Conservation (phyloP, 768 basidiomycete species). For the Hypholoma fasciculare region DNA sequence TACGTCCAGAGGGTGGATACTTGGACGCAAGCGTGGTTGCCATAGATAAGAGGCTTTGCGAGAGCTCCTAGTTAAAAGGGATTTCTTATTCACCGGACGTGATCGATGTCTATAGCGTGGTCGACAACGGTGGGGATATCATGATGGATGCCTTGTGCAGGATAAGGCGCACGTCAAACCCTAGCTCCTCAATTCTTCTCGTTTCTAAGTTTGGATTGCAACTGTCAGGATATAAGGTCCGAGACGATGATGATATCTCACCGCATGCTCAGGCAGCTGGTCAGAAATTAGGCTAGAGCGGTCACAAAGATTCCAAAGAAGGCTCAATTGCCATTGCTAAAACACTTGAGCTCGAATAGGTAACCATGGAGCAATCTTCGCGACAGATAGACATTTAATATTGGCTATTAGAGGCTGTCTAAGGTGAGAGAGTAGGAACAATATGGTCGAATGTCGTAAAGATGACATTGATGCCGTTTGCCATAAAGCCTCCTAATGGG, state of each 20-base stretch:
- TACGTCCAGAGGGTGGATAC: not conserved
- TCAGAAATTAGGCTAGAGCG: slow-evolving; percentile 4
- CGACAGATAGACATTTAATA: not conserved
- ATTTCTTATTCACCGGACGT: slow-evolving; percentile 17
- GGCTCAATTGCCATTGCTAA: not conserved
- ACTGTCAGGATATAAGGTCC: slow-evolving; percentile 13
- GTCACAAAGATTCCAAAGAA: not conserved
- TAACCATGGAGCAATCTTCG: not conserved
- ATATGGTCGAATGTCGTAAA: slow-evolving; percentile 8
- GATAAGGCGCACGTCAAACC: slow-evolving; percentile 17
- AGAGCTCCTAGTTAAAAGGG: slow-evolving; percentile 15
- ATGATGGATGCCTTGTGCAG: slow-evolving; percentile 16
- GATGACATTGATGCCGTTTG: slow-evolving; percentile 1
- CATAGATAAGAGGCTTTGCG: slow-evolving; percentile 10
- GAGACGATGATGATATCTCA: slow-evolving; percentile 8
- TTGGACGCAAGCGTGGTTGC: slow-evolving; percentile 11
- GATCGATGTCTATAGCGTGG: slow-evolving; percentile 15
- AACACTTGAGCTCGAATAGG: not conserved
- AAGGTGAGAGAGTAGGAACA: slow-evolving; percentile 6
- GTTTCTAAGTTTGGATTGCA: slow-evolving; percentile 13
- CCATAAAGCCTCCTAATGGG: slow-evolving; percentile 1
- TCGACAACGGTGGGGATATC: slow-evolving; percentile 19
- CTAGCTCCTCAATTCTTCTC: slow-evolving; percentile 8
- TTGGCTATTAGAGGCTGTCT: not conserved
- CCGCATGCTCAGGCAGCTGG: slow-evolving; percentile 2